These are phyloP conservation scores for Trichocladium antarcticum DNA, from an alignment of 495 filamentous ascomycete genomes.

Conservation along the genomic window DNA sequence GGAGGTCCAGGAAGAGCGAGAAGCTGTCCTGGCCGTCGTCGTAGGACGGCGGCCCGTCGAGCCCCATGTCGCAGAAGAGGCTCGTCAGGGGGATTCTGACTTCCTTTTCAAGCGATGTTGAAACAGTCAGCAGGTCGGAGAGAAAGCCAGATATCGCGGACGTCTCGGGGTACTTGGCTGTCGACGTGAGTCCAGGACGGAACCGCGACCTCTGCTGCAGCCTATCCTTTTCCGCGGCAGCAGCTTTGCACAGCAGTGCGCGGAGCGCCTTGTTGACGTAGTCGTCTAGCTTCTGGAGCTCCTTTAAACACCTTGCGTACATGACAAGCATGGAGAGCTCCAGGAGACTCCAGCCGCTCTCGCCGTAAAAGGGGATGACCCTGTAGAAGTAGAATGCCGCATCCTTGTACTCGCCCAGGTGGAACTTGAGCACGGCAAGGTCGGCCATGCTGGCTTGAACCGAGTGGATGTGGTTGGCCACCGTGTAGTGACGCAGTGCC, in stretches of 20 bases:
- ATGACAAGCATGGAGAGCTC: constrained; percentile 76
- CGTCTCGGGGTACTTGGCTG: constrained; percentile 38
- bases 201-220: constrained; percentile 31
- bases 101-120: constrained; percentile 51
- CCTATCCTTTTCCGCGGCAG: constrained; percentile 43
- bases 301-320: constrained; percentile 73
- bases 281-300: constrained; percentile 64
- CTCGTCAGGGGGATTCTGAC: constrained; percentile 53
- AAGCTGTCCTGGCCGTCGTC: constrained; percentile 68
- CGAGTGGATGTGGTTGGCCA: constrained; percentile 65
- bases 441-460: constrained; percentile 71
- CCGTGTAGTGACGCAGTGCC: constrained; percentile 59
- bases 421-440: constrained; percentile 71
- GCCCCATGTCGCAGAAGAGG: constrained; percentile 60
- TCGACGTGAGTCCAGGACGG: constrained; percentile 8
- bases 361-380: constrained; percentile 73
- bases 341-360: constrained; percentile 65
- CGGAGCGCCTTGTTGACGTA: constrained; percentile 63
- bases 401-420: constrained; percentile 56
- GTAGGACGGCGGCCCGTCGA: constrained; percentile 61
- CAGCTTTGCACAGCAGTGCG: constrained; percentile 63
- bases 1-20: constrained; percentile 54
- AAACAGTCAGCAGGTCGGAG: constrained; percentile 51
- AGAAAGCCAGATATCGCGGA: constrained; percentile 52
- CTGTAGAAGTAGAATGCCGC: constrained; percentile 72